Evolutionary conservation across 2,329 filamentous ascomycete species (phyloP), one percentile per base, ranked within the genome.

Genomic region (Cladosporium sp.): DNA sequence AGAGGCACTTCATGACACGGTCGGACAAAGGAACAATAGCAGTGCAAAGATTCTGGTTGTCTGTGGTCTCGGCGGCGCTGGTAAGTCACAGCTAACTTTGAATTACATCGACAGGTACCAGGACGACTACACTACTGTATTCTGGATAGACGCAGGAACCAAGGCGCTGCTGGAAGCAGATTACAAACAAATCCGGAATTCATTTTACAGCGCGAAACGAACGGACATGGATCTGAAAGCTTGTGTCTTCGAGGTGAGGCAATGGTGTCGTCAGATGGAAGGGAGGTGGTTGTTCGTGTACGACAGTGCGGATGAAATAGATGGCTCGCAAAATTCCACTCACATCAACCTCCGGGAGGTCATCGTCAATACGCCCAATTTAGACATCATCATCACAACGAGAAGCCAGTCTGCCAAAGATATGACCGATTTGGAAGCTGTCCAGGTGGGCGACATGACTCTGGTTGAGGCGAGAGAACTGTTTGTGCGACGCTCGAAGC

Each of bases 81-180:
- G 63, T 5, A 67, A 67, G 53, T 58, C 62, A 17, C 64, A 67
- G 52, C 62, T 66, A 4, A 59, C 61, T 17, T 57, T 65, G 15
- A 40, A 39, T 48, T 64, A 67, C 37, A 45, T 64, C 19, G 56
- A 60, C 36, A 57, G 15, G 37, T 39, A 49, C 62, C 32, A 56
- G 57, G 44, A 52, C 5, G 55, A 63, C 34, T 68, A 68, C 49
- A 58, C 53, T 13, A 60, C 64, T 6, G 60, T 52, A 2, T 65
- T 67, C 54, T 66, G 64, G 65, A 58, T 68, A 10, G 62, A 66
- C 53, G 62, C 65, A 7, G 52, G 52, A 15, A 13, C 34, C 3
- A 22, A 32, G 34, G 24, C 12, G 2, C 25, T 20, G 40, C 19
- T 37, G 4, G 40, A 37, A 15, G 20, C 39, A 0, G 40, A 45